Base-by-base conservation (phyloP, 768 basidiomycete genomes). In the Hemileccinum impolitum region DNA sequence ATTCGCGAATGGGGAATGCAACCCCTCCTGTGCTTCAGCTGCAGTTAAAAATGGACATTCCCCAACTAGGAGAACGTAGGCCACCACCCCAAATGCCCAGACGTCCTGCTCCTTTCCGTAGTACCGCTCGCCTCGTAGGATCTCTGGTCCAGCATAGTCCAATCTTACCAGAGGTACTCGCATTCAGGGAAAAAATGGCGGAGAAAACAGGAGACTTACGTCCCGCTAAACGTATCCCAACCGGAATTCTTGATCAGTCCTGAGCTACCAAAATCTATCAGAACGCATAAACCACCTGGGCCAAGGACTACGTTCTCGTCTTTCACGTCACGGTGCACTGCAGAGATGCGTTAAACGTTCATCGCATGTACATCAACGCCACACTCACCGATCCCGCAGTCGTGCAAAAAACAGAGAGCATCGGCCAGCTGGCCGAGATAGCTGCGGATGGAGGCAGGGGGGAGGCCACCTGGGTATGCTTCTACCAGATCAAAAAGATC, bases 401-500 rank as follows among this genome's bases (percentile, higher is more conserved):
- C 75, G 66, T 99, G 95, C 35, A 99, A 73, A 72, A 97, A 99
- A 50, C 73, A 74, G 50, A 93, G 68, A 1, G 93, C 94, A 66
- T 97, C 94, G 32, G 91, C 90, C 34, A 99, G 85, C 69, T 99
- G 95, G 30, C 93, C 90, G 4, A 99, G 77, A 63, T 96, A 91
- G 40, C 81, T 87, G 56, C 93, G 79, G 50, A 93, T 76, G 47
- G 82, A 78, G 54, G 72, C 70, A 0, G 91, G 72, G 0, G 88
- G 84, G 7, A 99, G 77, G 9, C 95, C 96, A 19, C 85, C 78
- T 4, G 95, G 95, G 56, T 84, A 89, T 32, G 76, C 72, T 67
- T 99, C 95, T 28, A 99, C 95, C 26, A 95, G 75, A 66, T 99
- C 95, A 66, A 99, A 99, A 3, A 99, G 79, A 71, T 99, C 95